Evolutionary conservation across 495 filamentous ascomycete species (phyloP), one percentile per base, ranked within the genome.

Genomic region (Trichoderma asperelloides): DNA sequence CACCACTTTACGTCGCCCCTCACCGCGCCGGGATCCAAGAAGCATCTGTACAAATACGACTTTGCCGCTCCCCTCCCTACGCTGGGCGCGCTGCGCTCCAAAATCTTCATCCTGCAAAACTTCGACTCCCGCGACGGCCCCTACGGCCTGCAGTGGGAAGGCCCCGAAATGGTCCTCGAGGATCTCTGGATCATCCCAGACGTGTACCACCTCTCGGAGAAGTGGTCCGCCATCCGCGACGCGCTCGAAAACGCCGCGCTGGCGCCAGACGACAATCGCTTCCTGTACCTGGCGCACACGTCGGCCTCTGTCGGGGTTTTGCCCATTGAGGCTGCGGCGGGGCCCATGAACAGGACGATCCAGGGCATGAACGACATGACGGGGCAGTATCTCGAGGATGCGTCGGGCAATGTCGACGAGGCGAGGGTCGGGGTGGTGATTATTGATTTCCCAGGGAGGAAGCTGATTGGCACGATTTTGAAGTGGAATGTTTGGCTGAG

Each of bases 31-130:
- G 71, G 72, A 15, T 66, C 69, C 23, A 21, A 27, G 23, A 66
- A 66, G 66, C 69, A 71, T 9, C 51, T 76, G 23, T 70, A 66
- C 13, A 41, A 71, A 1, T 73, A 73, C 2, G 63, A 68, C 11
- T 33, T 28, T 4, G 67, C 16, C 16, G 62, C 64, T 41, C 27
- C 68, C 28, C 7, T 77, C 15, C 76, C 74, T 6, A 72, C 67
- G 0, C 63, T 78, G 7, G 74, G 75, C 0, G 69, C 69, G 1
- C 66, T 72, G 1, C 67, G 76, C 12, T 64, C 67, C 28, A 75
- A 72, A 40, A 51, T 77, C 0, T 62, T 77, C 33, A 63, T 77
- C 6, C 63, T 78, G 5, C 73, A 75, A 66, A 72, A 77, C 60
- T 76, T 76, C 51, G 64, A 67, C 16, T 28, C 65, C 0, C 39